Evolutionary conservation across 306 rosid species (phyloP).

Genomic region (Medicago lupulina): DNA sequence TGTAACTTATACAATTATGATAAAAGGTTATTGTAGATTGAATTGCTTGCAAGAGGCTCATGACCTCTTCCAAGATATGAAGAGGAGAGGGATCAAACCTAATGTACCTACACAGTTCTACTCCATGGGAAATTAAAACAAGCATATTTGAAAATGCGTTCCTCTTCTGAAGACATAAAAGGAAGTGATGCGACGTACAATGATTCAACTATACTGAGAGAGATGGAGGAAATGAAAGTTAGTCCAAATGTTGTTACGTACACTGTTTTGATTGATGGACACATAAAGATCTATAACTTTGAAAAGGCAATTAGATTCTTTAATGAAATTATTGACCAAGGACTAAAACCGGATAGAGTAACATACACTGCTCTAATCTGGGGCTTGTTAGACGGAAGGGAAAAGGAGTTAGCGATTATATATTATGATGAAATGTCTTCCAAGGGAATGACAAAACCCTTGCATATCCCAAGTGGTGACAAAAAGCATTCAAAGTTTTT

Average conservation of each 20-base stretch:
- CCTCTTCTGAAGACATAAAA: slow-evolving; percentile 16
- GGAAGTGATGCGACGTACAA: slow-evolving; percentile 31
- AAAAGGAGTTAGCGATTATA: slow-evolving; percentile 49
- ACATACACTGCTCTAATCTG: slow-evolving; percentile 72
- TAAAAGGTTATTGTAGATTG: slow-evolving; percentile 65
- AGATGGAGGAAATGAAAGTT: slow-evolving; percentile 63
- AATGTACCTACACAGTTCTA: slow-evolving; percentile 79
- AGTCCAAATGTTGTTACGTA: slow-evolving; percentile 68
- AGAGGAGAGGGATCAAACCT: slow-evolving; percentile 69
- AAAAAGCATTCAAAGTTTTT: too few relatives aligned
- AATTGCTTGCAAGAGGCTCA: slow-evolving; percentile 68
- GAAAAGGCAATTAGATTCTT: slow-evolving; percentile 60
- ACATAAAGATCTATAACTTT: slow-evolving; percentile 56
- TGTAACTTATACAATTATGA: slow-evolving; percentile 77
- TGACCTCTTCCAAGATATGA: slow-evolving; percentile 74
- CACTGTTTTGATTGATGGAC: slow-evolving; percentile 75
- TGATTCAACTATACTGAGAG: slow-evolving; percentile 55
- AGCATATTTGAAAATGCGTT: slow-evolving; percentile 31
- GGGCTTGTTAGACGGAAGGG: slow-evolving; percentile 50
- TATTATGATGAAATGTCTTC: slow-evolving; percentile 62
- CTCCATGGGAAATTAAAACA: slow-evolving; percentile 62
- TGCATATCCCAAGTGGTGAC: not conserved
- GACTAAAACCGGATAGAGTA: slow-evolving; percentile 74
- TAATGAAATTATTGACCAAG: slow-evolving; percentile 61
- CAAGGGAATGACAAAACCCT: slow-evolving; percentile 43